phyloP scores from a whole-genome alignment of 1,284 basidiomycete species.

The Leccinum cinnamomeum region DNA sequence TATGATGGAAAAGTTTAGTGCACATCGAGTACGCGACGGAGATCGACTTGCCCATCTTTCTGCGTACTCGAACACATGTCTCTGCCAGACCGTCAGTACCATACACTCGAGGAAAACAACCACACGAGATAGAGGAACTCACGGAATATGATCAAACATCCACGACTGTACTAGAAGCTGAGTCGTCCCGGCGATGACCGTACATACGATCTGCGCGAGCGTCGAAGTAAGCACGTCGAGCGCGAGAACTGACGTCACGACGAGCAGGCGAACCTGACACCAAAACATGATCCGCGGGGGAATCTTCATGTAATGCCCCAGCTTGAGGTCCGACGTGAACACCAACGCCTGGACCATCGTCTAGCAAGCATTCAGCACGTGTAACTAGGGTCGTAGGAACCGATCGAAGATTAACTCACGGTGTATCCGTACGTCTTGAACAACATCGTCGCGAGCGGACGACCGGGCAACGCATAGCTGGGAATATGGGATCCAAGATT shows the following conservation, averaged over 20 bases:
- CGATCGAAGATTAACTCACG: conserved; percentile 32
- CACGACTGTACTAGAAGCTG: conserved; percentile 46
- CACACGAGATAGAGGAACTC: background rate
- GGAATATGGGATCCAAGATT: background rate
- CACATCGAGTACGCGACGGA: background rate
- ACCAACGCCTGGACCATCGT: conserved; percentile 40
- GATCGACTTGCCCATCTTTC: conserved; percentile 31
- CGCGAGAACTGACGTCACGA: background rate
- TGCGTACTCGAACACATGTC: conserved; percentile 36
- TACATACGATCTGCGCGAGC: conserved; percentile 36
- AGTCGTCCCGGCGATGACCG: conserved; percentile 42
- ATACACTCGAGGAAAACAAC: background rate
- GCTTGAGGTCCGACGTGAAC: conserved; percentile 47
- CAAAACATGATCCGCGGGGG: conserved; percentile 48
- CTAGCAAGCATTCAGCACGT: conserved; percentile 9
- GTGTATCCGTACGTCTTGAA: conserved; percentile 40
- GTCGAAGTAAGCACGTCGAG: background rate
- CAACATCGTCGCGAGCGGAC: conserved; percentile 44
- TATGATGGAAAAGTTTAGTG: conserved; percentile 8
- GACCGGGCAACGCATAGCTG: conserved; percentile 40
- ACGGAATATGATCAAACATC: conserved; percentile 42
- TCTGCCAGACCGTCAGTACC: conserved; percentile 12
- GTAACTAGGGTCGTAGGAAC: background rate
- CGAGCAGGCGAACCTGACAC: conserved; percentile 33
- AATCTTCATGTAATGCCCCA: conserved; percentile 55